Percentiles rank a stretch among this genome's conserved stretches.
Conservation (phyloP, 2,329 filamentous ascomycete species). For the Alternaria solani region DNA sequence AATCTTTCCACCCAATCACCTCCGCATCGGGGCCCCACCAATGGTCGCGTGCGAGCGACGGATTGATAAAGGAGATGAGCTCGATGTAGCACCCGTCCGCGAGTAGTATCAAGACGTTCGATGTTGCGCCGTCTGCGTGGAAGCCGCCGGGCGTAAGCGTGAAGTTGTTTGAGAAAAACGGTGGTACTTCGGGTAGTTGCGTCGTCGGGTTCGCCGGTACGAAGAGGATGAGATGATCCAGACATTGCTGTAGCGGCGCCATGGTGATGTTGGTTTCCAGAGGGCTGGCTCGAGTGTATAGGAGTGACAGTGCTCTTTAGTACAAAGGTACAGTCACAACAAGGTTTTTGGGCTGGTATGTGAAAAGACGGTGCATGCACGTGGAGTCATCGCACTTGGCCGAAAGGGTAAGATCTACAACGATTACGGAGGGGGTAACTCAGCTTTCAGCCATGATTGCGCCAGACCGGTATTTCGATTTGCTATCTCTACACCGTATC, state of each 20-base stretch:
- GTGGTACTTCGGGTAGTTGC: slow-evolving; percentile 41
- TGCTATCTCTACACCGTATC: background rate
- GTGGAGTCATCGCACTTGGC: background rate
- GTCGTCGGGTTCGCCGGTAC: slow-evolving; percentile 64
- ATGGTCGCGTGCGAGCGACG: slow-evolving; percentile 58
- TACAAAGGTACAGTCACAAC: background rate
- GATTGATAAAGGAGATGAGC: slow-evolving; percentile 68
- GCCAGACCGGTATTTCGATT: background rate
- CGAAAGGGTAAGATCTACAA: background rate
- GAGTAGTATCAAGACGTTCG: slow-evolving; percentile 71
- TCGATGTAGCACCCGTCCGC: slow-evolving; percentile 72
- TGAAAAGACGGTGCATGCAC: background rate
- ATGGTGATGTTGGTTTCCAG: background rate
- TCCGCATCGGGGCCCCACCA: slow-evolving; percentile 65
- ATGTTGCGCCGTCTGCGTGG: slow-evolving; percentile 67
- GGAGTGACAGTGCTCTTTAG: no score
- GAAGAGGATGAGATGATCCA: slow-evolving; percentile 73
- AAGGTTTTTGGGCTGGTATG: background rate
- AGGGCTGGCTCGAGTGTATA: no score
- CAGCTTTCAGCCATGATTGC: background rate
- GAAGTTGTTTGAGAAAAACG: slow-evolving; percentile 65
- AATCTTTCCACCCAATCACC: slow-evolving; percentile 68
- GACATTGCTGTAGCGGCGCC: slow-evolving; percentile 29
- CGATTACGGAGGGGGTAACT: background rate
- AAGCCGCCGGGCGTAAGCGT: slow-evolving; percentile 67